Evolutionary conservation across 1,284 basidiomycete species (phyloP), one percentile per base, ranked within the genome.

Genomic region (Irpex rosettiformis): DNA sequence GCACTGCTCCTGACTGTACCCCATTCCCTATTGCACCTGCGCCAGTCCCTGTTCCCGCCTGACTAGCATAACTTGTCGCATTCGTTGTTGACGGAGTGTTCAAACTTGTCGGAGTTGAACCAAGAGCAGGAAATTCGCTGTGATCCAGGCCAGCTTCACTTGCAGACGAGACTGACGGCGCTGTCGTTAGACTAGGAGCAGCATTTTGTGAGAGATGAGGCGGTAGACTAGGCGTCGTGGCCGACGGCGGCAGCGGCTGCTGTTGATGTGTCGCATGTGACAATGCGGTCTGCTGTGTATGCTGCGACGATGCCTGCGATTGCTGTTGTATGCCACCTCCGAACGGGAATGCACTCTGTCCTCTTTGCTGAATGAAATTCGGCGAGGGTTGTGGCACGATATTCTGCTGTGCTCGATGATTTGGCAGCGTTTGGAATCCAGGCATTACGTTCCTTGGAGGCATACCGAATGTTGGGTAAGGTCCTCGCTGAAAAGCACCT

Each of bases 81-180:
- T 75, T 77, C 24, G 70, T 70, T n/a, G 62, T 71, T 28, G 75
- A 69, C 16, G 67, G 62, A 5, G 68, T 70, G 21, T 67, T 68
- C 30, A 71, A 66, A 58, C 67, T 75, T 22, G 72, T 66, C 7
- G 78, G 73, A 16, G 76, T 73, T 33, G 89, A 86, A 48, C 90
- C 89, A 10, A 93, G 80, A 25, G 89, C 91, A 10, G 91, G 91
- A 67, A 93, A 93, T 72, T 93, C 91, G 68, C 88, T 93, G 33
- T 84, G 89, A 77, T 93, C 91, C 55, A 93, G 82, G n/a, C 84
- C 87, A 58, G 86, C 83, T 67, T 91, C 89, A 67, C 80, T 85
- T 29, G 83, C 75, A n/a, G 85, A 85, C 54, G 84, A 84, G 57
- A 78, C 80, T 42, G 84, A 83, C 40, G 83, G 81, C 29, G 82